phyloP scores from a whole-genome alignment of 139 green algal genomes.

The Chlorella vulgaris region DNA sequence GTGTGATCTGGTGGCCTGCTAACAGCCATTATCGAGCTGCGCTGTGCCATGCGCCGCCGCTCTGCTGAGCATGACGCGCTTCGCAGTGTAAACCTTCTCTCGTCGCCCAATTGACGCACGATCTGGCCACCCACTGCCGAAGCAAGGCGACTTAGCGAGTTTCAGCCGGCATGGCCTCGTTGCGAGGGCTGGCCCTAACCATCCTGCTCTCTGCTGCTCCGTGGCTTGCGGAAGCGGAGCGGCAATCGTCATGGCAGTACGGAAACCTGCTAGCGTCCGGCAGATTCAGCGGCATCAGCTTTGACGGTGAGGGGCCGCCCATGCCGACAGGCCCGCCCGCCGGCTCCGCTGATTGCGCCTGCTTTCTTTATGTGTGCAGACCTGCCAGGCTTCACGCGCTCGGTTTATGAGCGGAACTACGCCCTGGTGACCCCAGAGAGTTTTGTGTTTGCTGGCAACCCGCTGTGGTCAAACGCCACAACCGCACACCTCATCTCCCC shows the following conservation, averaged over 20 bases:
- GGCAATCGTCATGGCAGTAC: constrained; percentile 45
- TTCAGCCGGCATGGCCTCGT: neutral
- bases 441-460: constrained; percentile 69
- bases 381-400: constrained; percentile 91
- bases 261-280: constrained; percentile 19
- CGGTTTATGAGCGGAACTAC: constrained; percentile 78
- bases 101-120: no score
- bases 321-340: no score
- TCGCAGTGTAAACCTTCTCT: no score
- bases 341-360: no score
- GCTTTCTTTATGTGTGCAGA: constrained; percentile 50
- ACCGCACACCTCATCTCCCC: constrained; percentile 85
- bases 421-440: constrained; percentile 90
- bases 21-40: no score
- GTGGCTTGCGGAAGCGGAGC: neutral
- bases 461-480: constrained; percentile 50
- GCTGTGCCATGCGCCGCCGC: no score
- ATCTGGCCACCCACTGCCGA: no score
- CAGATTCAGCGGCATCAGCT: constrained; percentile 36
- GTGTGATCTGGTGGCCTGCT: no score
- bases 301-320: constrained; percentile 35
- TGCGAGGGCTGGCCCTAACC: neutral
- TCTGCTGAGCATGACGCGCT: no score
- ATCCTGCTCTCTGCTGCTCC: neutral
- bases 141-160: no score